Conservation (phyloP, 148 eudicot species). For the Camellia sinensis region DNA sequence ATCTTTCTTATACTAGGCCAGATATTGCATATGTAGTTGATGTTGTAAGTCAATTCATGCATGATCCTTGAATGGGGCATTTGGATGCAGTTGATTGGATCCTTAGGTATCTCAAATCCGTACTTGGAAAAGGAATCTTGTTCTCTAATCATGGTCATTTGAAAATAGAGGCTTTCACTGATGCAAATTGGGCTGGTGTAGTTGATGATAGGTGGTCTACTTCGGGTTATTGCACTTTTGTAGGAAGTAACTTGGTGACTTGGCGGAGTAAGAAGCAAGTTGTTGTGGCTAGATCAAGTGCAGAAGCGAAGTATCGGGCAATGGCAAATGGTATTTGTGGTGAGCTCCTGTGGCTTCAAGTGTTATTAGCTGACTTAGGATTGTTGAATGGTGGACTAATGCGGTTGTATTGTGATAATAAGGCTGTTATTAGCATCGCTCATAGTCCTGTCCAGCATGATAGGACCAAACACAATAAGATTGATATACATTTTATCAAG, state of each 20-base stretch:
- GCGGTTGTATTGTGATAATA: background rate
- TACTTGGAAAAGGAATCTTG: background rate
- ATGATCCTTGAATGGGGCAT: background rate
- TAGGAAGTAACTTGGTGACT: background rate
- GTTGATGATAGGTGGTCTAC: background rate
- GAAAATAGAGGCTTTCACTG: background rate
- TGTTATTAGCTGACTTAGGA: background rate
- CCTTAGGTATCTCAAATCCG: background rate
- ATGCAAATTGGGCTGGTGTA: background rate
- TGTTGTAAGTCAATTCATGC: background rate
- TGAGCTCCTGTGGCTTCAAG: background rate
- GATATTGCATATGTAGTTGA: background rate
- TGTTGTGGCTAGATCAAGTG: background rate
- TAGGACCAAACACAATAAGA: background rate
- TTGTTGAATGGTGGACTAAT: background rate
- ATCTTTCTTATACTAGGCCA: background rate
- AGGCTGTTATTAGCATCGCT: background rate
- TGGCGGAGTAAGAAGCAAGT: background rate
- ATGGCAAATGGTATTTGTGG: background rate
- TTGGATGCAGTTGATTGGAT: background rate
- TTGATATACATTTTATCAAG: background rate
- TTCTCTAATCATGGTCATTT: background rate
- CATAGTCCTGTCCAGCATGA: background rate
- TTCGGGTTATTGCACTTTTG: background rate
- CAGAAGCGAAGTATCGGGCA: background rate